Base-by-base conservation (phyloP, 78 protist species). In the Polysphondylium violaceum region DNA sequence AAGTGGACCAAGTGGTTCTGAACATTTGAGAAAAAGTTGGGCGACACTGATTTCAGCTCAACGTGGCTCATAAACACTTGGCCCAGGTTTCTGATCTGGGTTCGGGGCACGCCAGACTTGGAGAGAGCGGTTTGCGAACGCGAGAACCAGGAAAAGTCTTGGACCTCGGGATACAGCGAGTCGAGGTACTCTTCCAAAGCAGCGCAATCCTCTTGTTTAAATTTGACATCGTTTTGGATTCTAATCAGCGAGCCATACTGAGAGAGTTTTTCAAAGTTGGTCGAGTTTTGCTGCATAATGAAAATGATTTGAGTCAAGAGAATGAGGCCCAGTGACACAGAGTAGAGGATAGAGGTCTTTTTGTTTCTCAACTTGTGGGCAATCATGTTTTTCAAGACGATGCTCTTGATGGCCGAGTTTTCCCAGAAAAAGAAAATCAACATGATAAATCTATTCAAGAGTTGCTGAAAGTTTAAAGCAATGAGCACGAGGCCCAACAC, bases 301-400 rank as follows among this genome's bases (percentile, higher is more conserved):
- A 64, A 71, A 17, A 72, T 2, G 29, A 96, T 94, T 23, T 75
- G 27, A 43, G 96, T 75, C 44, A 97, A 96, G 61, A 97, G 64
- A 23, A 98, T 86, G 86, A 98, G 96, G 8, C 87, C 93, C 55
- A 98, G 60, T 9, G 96, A 38, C 16, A 92, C 17, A 23, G 98
- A 74, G 68, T 92, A 98, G 96, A 97, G 92, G 51, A 95, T 3
- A 12, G 98, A 75, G 17, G 99, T 97, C 95, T 97, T 96, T 50
- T 98, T 75, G 59, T 98, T 98, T 25, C 98, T 63, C 17, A 2
- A 4, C 19, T 97, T 73, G 72, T 98, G 99, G 3, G 99, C 95
- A 2, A 94, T 68, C 7, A 98, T 36, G 40, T 98, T 98, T 86
- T 96, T 97, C 36, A 43, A 25, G 1, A 97, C 56, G 33, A 97